A percentile compares a stretch with the other conserved stretches of the same genome.
Conservation (phyloP, 345 rosid species). For the Orychophragmus violaceus region DNA sequence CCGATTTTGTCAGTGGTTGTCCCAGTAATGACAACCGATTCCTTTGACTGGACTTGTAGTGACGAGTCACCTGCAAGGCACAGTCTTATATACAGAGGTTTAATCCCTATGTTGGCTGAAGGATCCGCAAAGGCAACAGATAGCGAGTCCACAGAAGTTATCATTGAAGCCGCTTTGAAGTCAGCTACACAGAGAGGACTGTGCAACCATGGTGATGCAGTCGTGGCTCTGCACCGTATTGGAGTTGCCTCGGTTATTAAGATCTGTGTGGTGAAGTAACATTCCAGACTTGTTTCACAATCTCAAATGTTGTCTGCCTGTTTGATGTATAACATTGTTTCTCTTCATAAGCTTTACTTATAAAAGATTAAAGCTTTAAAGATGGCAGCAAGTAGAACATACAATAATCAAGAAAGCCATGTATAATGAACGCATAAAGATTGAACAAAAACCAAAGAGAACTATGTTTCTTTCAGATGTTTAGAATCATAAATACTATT, state of each 20-base stretch:
- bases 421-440: slow-evolving; percentile 9
- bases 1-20: slow-evolving; percentile 88
- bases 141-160: slow-evolving; percentile 81
- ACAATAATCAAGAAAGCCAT: slow-evolving; percentile 4
- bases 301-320: slow-evolving; percentile 4
- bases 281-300: neutral
- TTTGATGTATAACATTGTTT: slow-evolving; percentile 7
- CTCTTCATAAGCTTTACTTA: neutral
- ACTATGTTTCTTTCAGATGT: slow-evolving; percentile 2
- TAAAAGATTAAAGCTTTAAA: neutral
- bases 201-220: slow-evolving; percentile 75
- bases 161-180: slow-evolving; percentile 65
- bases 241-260: slow-evolving; percentile 86
- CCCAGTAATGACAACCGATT: slow-evolving; percentile 75
- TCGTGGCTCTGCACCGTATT: slow-evolving; percentile 79
- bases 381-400: slow-evolving; percentile 5
- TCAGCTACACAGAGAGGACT: slow-evolving; percentile 59
- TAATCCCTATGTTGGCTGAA: slow-evolving; percentile 76
- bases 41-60: slow-evolving; percentile 83
- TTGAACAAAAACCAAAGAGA: slow-evolving; percentile 15
- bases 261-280: slow-evolving; percentile 76
- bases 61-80: slow-evolving; percentile 93
- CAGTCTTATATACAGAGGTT: slow-evolving; percentile 78
- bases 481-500: slow-evolving; percentile 20
- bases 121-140: slow-evolving; percentile 94